phyloP scores from a whole-genome alignment of 345 rosid species.

The Melastoma malabathricum region DNA sequence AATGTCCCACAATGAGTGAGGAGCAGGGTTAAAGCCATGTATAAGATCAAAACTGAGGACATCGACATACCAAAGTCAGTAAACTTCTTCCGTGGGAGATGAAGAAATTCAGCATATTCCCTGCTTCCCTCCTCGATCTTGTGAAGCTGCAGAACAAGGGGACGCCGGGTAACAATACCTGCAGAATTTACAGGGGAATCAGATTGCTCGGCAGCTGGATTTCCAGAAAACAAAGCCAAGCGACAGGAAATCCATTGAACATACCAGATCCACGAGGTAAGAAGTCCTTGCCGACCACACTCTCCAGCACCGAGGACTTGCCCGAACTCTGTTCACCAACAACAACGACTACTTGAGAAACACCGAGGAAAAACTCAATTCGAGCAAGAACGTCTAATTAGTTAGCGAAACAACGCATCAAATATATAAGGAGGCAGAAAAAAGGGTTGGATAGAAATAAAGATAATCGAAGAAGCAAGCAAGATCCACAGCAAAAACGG shows the following conservation, averaged over 20 bases:
- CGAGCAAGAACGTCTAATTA: too few relatives aligned
- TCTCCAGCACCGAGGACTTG: constrained; percentile 95
- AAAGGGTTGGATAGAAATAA: neutral
- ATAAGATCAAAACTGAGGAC: neutral
- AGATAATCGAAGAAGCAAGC: too few relatives aligned
- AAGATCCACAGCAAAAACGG: too few relatives aligned
- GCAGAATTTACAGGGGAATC: constrained; percentile 5
- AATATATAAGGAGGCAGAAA: neutral
- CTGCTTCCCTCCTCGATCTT: constrained; percentile 82
- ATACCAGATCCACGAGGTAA: constrained; percentile 99
- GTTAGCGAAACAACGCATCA: neutral
- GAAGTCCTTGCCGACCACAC: constrained; percentile 94
- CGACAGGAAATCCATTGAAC: neutral
- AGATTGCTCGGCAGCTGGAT: fast-evolving
- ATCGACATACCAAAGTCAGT: constrained; percentile 82
- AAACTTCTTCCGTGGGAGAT: constrained; percentile 65
- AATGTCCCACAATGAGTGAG: too few relatives aligned
- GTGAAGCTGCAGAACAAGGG: constrained; percentile 96
- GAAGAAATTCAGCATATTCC: constrained; percentile 97
- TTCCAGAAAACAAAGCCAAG: neutral
- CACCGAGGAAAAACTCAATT: too few relatives aligned
- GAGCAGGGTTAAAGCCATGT: neutral
- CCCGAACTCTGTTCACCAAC: constrained; percentile 67
- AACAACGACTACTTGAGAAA: too few relatives aligned
- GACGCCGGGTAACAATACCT: constrained; percentile 96